Evolutionary conservation across 1,284 basidiomycete genomes (phyloP).

Genomic region (Phenoliferia sp.): DNA sequence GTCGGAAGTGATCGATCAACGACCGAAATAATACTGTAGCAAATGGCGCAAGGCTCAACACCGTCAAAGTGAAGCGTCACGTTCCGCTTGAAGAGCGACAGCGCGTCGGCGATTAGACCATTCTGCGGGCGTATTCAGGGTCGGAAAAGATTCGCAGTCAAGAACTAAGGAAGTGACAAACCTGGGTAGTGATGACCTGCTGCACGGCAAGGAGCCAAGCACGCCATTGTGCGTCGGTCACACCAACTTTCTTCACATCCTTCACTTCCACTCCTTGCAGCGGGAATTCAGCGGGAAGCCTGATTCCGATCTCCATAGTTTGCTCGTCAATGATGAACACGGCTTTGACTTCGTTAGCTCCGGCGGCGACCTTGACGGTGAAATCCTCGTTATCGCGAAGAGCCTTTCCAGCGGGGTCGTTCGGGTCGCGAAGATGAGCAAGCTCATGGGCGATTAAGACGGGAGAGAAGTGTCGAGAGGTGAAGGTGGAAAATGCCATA

Average conservation of each 20-base stretch:
- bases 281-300: slow-evolving; percentile 87
- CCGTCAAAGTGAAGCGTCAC: slow-evolving; percentile 87
- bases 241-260: slow-evolving; percentile 78
- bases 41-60: slow-evolving; percentile 85
- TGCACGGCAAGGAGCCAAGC: slow-evolving; percentile 91
- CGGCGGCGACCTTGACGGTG: slow-evolving; percentile 63
- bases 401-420: slow-evolving; percentile 43
- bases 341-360: slow-evolving; percentile 69
- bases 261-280: slow-evolving; percentile 81
- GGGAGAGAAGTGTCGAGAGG: slow-evolving; percentile 83
- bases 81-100: slow-evolving; percentile 93
- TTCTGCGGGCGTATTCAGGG: slow-evolving; percentile 53
- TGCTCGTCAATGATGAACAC: slow-evolving; percentile 91
- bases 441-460: slow-evolving; percentile 81
- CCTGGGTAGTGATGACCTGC: slow-evolving; percentile 82
- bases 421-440: slow-evolving; percentile 64
- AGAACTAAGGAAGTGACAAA: slow-evolving; percentile 43
- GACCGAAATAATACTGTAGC: slow-evolving; percentile 79
- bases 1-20: slow-evolving; percentile 83
- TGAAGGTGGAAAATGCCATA: slow-evolving; percentile 68
- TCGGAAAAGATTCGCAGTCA: not conserved
- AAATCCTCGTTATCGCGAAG: slow-evolving; percentile 73
- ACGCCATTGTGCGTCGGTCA: slow-evolving; percentile 85
- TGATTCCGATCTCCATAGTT: slow-evolving; percentile 81
- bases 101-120: slow-evolving; percentile 82